Evolutionary conservation across 306 rosid species (phyloP), one percentile per base, ranked within the genome.

Genomic region (Pyrus pyrifolia): DNA sequence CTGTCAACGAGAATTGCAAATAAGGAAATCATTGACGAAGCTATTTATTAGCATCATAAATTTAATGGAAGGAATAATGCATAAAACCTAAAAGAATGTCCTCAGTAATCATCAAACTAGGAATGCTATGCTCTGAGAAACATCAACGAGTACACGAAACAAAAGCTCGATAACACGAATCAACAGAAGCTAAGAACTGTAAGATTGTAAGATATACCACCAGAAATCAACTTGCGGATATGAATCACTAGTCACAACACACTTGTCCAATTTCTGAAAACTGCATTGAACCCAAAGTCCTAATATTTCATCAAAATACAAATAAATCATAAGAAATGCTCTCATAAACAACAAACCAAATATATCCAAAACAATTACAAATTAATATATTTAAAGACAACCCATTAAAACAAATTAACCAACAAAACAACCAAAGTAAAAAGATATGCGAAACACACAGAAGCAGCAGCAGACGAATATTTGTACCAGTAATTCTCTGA

Each of bases 401-500:
- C 51, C 67, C 46, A 17, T 53, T 21, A 77, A 38, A 71, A 17
- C 66, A 73, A 25, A 78, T 31, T 30, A 81, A 33, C 68, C 25
- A 45, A 52, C 33, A 70, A 70, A 49, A 49, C 21, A 49, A 44
- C 33, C 55, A 14, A 5, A 11, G 14, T 59, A 65, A 79, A 65
- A 77, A 82, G 45, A 42, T 30, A 66, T 23, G 53, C 60, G n/a
- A 42, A 53, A 51, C n/a, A 73, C 57, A 40, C 67, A 61, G 21
- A n/a, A 51, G 40, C n/a, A 53, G 44, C 75, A 46, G 22, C 10
- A 31, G 60, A 62, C 7, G 44, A 44, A 71, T 22, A 4, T 52
- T 19, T 31, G 44, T 72, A 93, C 98, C 98, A 68, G 89, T 80
- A 80, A 93, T 89, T 87, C 93, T 89, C 70, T 23, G 85, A 61